Base-by-base conservation (phyloP, 495 filamentous ascomycete species). In the Talaromyces proteolyticus region DNA sequence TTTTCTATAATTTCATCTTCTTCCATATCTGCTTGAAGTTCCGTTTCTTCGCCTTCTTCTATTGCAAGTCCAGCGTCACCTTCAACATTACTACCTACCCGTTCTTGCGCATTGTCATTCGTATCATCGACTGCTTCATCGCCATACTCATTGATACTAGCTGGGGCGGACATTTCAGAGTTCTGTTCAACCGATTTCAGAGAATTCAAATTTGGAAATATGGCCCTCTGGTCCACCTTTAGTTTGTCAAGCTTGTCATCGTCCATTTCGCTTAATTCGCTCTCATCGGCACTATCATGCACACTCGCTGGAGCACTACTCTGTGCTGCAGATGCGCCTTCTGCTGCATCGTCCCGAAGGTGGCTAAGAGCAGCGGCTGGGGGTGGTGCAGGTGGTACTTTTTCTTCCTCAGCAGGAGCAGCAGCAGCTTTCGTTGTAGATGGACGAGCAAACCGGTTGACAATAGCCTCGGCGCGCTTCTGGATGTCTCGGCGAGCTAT, bases 211-310 rank as follows among this genome's bases (percentile, higher is more conserved):
- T 65, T 67, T 6, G 65, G 73, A 54, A 73, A 78, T 48, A 64
- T 48, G 17, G 56, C 41, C 44, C 66, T 69, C 1, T 51, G 53
- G 25, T 72, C 64, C 2, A 41, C 50, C 6, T 64, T 59, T 22
- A 66, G 55, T 46, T 65, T 74, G 39, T 79, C 72, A 3, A 77
- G 74, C 26, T 64, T 62, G 53, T 67, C 68, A 21, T 78, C 76
- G 25, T 80, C 76, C 4, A 84, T 75, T 47, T 91, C 87, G 47
- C 84, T 89, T 6, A 91, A 66, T 52, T 91, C 87, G 59, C 85
- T 90, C 65, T 91, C 88, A 54, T 90, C 87, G 0, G 84, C 88
- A 45, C 79, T 85, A 49, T 89, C 88, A 52, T 88, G 84, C 12
- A 87, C 61, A 56, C 81, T 87, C 12, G 79, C 75, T 0, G 80